These are phyloP conservation scores for Linum trigynum DNA, from an alignment of 345 rosid species.

Conservation along the genomic window DNA sequence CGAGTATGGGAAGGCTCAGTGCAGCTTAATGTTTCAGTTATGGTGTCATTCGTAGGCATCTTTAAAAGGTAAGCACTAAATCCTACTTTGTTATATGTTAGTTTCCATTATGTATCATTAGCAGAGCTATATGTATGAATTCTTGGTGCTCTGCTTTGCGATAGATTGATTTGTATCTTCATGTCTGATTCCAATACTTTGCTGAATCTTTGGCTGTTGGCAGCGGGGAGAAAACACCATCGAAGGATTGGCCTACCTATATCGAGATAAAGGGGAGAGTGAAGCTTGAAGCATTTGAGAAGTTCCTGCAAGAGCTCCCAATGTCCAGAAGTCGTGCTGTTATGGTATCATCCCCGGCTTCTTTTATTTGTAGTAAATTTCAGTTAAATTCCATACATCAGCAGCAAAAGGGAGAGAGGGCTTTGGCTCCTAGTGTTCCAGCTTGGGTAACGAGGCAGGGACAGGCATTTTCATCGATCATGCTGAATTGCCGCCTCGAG, in stretches of 20 bases:
- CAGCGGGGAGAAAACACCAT: slow-evolving; percentile 79
- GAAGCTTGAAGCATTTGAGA: slow-evolving; percentile 80
- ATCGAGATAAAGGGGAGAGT: slow-evolving; percentile 94
- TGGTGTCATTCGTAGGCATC: slow-evolving; percentile 44
- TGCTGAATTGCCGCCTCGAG: slow-evolving; percentile 4
- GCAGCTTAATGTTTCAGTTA: slow-evolving; percentile 46
- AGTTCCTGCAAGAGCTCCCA: slow-evolving; percentile 86
- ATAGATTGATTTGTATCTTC: not conserved
- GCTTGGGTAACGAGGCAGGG: slow-evolving; percentile 6
- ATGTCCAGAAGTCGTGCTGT: slow-evolving; percentile 87
- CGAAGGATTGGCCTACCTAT: slow-evolving; percentile 53
- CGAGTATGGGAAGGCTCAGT: slow-evolving; percentile 71
- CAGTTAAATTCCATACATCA: slow-evolving; percentile 17
- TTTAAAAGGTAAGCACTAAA: slow-evolving; percentile 56
- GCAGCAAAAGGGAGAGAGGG: slow-evolving; percentile 4
- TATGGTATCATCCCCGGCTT: slow-evolving; percentile 60
- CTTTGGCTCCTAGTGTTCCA: slow-evolving; percentile 10
- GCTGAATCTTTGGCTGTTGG: slow-evolving; percentile 2
- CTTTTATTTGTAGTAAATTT: slow-evolving; percentile 33
- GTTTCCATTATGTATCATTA: not conserved
- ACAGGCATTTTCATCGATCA: slow-evolving; percentile 7
- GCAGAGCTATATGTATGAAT: not conserved
- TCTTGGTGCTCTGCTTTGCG: too few relatives aligned
- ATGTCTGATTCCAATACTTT: not conserved
- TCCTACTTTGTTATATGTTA: not conserved